Evolutionary conservation across 2,329 filamentous ascomycete species (phyloP).

Genomic region (Talaromyces sp.): DNA sequence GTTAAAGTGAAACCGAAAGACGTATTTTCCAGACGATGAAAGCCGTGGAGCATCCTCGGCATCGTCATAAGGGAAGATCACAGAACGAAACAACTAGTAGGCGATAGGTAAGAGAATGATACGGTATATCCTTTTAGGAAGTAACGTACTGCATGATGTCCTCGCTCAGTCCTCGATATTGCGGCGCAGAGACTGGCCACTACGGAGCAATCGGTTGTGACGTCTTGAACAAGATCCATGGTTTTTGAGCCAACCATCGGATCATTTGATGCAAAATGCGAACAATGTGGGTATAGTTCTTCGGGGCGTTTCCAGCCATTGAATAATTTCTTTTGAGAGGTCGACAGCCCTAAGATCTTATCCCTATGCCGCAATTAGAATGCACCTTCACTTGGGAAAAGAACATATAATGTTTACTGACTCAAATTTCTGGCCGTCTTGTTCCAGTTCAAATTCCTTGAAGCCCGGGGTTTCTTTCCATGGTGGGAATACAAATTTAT

Average conservation of each 20-base stretch:
- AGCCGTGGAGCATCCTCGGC: constrained; percentile 53
- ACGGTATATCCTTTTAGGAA: background rate
- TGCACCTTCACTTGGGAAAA: background rate
- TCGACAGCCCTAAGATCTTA: constrained; percentile 52
- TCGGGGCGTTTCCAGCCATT: constrained; percentile 74
- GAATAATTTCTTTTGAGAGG: constrained; percentile 70
- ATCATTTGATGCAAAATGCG: constrained; percentile 34
- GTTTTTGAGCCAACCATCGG: constrained; percentile 53
- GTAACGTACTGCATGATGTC: constrained; percentile 59
- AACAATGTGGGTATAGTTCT: constrained; percentile 55
- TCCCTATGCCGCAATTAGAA: constrained; percentile 5
- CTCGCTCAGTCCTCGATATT: constrained; percentile 64
- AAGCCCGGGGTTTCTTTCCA: constrained; percentile 65
- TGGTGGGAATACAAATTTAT: constrained; percentile 77
- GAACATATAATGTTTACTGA: constrained; percentile 38
- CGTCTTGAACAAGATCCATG: constrained; percentile 88
- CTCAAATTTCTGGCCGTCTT: constrained; percentile 57
- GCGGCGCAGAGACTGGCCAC: constrained; percentile 90
- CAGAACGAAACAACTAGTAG: constrained; percentile 61
- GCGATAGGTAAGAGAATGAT: background rate
- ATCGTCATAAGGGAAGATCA: constrained; percentile 72
- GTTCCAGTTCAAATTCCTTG: constrained; percentile 56
- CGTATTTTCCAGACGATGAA: constrained; percentile 81
- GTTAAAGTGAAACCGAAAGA: constrained; percentile 93
- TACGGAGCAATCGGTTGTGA: constrained; percentile 94